A percentile compares a stretch with the other conserved stretches of the same genome.
Evolutionary conservation across 495 filamentous ascomycete genomes (phyloP).

Genomic region (Lindgomyces ingoldianus): DNA sequence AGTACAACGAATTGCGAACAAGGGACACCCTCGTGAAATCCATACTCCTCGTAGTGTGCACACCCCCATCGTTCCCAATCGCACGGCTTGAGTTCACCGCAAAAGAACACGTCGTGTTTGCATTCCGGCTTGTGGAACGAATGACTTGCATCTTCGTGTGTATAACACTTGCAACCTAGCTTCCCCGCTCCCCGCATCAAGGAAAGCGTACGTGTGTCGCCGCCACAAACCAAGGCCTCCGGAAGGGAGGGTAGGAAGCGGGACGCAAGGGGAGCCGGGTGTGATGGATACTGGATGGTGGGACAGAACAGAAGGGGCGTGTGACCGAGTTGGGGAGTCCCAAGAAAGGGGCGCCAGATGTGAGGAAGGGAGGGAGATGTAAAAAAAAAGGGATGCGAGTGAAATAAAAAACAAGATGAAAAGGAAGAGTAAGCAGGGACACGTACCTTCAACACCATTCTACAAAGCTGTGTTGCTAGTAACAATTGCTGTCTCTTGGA

Average conservation of each 20-base stretch:
- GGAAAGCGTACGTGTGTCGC: background rate
- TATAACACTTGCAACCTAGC: too few relatives aligned
- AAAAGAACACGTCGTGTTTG: slow-evolving; percentile 10
- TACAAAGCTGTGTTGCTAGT: slow-evolving; percentile 93
- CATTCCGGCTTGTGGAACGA: slow-evolving; percentile 6
- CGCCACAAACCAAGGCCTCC: background rate
- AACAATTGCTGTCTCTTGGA: slow-evolving; percentile 96
- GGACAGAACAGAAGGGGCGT: background rate
- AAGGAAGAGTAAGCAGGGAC: background rate
- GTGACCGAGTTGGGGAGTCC: background rate
- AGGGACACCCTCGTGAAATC: too few relatives aligned
- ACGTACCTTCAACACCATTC: slow-evolving; percentile 97
- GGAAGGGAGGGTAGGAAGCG: background rate
- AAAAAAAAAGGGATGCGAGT: slow-evolving; percentile 9
- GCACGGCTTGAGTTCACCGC: slow-evolving; percentile 7
- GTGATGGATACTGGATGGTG: background rate
- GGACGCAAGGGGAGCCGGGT: background rate
- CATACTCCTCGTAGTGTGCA: too few relatives aligned
- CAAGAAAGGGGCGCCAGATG: too few relatives aligned
- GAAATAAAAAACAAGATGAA: slow-evolving; percentile 18
- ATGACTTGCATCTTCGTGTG: background rate
- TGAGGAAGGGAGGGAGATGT: background rate
- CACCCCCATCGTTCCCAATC: slow-evolving; percentile 9
- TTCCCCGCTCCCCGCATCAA: slow-evolving; percentile 19
- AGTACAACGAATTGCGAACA: too few relatives aligned